Conservation (phyloP, 108 stramenopile genomes). For the Hondaea fermentalgiana region DNA sequence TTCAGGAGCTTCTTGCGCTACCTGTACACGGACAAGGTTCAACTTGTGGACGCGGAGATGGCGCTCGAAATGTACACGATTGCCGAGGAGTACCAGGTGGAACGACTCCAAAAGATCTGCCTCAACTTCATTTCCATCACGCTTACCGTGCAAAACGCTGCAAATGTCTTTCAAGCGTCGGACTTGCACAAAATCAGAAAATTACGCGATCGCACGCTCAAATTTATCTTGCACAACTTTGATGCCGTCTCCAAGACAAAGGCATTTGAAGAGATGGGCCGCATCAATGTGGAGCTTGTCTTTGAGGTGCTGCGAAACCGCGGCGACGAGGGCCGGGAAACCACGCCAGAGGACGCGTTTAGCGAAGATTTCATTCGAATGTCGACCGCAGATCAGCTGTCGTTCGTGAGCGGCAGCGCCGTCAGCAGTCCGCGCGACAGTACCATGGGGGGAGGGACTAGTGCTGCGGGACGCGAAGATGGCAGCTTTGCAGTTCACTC, state of each 20-base stretch:
- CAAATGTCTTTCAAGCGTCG: slow-evolving; percentile 83
- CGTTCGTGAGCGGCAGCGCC: no score
- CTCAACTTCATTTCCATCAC: slow-evolving; percentile 44
- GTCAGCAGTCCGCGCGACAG: no score
- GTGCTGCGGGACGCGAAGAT: not conserved
- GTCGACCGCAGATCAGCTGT: no score
- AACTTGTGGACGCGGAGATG: slow-evolving; percentile 59
- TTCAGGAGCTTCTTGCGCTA: slow-evolving; percentile 80
- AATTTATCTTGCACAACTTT: slow-evolving; percentile 82
- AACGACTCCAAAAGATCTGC: slow-evolving; percentile 84
- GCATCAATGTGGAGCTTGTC: slow-evolving; percentile 90
- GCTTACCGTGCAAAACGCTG: slow-evolving; percentile 83
- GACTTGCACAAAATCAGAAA: slow-evolving; percentile 77
- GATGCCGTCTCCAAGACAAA: slow-evolving; percentile 75
- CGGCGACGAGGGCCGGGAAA: not conserved
- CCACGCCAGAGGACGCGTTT: not conserved
- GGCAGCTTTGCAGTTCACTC: no score
- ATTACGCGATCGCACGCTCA: slow-evolving; percentile 75
- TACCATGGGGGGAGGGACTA: not conserved
- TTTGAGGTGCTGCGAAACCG: slow-evolving; percentile 81
- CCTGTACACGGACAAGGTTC: slow-evolving; percentile 83
- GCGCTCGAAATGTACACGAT: slow-evolving; percentile 94
- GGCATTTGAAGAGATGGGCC: slow-evolving; percentile 92
- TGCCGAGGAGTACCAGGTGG: slow-evolving; percentile 86
- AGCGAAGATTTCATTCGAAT: not conserved